Conservation (phyloP, 2,329 filamentous ascomycete species). For the Cercospora sp. region DNA sequence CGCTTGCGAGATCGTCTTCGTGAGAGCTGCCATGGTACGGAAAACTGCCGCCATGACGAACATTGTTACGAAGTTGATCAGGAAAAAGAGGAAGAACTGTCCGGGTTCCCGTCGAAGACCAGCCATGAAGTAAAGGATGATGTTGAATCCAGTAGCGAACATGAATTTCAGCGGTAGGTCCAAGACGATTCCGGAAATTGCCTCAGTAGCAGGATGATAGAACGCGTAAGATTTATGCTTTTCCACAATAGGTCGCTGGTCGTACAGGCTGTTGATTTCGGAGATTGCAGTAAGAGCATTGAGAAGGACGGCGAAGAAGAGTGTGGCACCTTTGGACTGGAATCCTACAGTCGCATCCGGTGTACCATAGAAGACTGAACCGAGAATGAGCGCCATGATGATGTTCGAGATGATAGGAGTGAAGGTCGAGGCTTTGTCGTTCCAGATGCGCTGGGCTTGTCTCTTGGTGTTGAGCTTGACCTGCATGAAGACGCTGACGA, state of each 20-base stretch:
- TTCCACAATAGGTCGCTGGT: conserved; percentile 50
- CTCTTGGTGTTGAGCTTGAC: conserved; percentile 52
- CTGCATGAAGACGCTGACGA: conserved; percentile 58
- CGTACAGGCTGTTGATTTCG: conserved; percentile 66
- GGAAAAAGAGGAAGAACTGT: conserved; percentile 64
- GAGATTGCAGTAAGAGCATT: conserved; percentile 60
- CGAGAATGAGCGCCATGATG: conserved; percentile 61
- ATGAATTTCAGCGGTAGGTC: conserved; percentile 62
- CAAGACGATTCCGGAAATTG: conserved; percentile 55
- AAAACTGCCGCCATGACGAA: conserved; percentile 60
- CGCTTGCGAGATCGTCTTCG: conserved; percentile 63
- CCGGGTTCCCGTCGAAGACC: conserved; percentile 43
- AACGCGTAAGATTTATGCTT: conserved; percentile 49
- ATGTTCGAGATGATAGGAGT: conserved; percentile 52
- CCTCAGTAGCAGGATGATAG: conserved; percentile 47
- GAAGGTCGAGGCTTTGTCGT: conserved; percentile 52
- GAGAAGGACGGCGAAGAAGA: conserved; percentile 63
- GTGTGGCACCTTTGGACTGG: conserved; percentile 55
- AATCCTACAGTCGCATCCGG: conserved; percentile 55
- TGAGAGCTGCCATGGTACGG: conserved; percentile 59
- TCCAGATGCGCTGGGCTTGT: conserved; percentile 56
- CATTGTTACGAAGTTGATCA: conserved; percentile 61
- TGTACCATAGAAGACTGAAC: conserved; percentile 59
- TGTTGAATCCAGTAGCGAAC: conserved; percentile 54
- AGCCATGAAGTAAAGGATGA: conserved; percentile 60